phyloP scores from a whole-genome alignment of 352 stramenopile genomes.

The Phytophthora hybrid region DNA sequence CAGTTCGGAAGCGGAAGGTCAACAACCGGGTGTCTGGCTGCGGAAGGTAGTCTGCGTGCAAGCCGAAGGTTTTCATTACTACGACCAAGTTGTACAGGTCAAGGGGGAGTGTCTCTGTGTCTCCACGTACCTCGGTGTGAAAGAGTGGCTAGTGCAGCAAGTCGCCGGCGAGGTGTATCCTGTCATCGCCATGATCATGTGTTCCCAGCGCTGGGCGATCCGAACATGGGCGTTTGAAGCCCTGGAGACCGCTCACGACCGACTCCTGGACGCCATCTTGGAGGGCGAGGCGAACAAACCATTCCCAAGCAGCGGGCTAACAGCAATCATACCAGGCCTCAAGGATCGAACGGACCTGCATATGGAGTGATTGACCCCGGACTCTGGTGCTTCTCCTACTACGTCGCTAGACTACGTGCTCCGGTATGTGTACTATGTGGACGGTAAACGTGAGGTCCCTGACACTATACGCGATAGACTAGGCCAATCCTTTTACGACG shows the following conservation, averaged over 20 bases:
- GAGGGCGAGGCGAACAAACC: neutral
- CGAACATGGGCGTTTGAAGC: neutral
- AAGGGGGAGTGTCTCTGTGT: neutral
- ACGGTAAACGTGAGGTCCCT: neutral
- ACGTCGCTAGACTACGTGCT: no score
- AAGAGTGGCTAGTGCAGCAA: neutral
- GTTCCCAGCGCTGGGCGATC: neutral
- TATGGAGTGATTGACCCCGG: neutral
- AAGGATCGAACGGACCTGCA: neutral
- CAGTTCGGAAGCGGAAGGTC: neutral
- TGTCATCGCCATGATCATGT: slow-evolving; percentile 2
- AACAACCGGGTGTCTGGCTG: slow-evolving; percentile 1
- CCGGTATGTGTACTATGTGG: neutral
- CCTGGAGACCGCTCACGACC: neutral
- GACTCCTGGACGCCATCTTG: neutral
- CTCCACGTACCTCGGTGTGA: neutral
- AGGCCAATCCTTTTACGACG: no score
- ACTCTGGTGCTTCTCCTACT: no score
- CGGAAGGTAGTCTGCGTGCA: neutral
- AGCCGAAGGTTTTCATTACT: slow-evolving; percentile 1
- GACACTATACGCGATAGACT: no score
- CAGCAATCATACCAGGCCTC: neutral
- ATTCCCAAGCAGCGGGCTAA: neutral
- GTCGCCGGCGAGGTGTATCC: neutral
- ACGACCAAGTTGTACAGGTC: slow-evolving; percentile 1